These are phyloP conservation scores for Monosporozyma aerobia DNA, from an alignment of 805 yeast genomes.

Conservation along the genomic window DNA sequence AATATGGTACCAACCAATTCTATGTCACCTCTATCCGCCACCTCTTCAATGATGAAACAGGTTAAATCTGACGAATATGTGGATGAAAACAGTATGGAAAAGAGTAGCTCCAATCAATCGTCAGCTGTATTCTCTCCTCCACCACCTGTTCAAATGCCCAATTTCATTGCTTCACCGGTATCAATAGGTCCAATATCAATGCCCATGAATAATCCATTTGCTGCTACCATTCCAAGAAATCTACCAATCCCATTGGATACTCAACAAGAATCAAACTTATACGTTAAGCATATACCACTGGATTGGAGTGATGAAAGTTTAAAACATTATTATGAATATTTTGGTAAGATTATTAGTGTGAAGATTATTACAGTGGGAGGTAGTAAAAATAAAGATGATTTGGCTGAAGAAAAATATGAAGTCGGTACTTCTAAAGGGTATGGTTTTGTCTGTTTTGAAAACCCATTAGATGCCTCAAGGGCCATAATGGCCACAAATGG, in stretches of 20 bases:
- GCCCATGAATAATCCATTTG: background rate
- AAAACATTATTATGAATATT: constrained; percentile 33
- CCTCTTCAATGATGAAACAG: background rate
- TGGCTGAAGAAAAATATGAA: constrained; percentile 3
- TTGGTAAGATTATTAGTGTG: constrained; percentile 46
- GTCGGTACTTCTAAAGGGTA: constrained; percentile 50
- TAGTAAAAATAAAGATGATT: constrained; percentile 10
- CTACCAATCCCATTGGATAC: constrained; percentile 33
- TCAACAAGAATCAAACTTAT: constrained; percentile 63
- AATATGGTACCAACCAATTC: background rate
- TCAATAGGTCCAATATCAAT: background rate
- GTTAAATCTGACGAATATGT: background rate
- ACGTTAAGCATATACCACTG: constrained; percentile 55
- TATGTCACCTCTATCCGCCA: background rate
- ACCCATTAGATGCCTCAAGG: constrained; percentile 54
- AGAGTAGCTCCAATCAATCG: background rate
- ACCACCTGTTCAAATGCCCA: background rate
- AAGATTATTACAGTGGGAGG: constrained; percentile 43
- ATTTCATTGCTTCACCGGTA: background rate
- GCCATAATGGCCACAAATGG: constrained; percentile 50
- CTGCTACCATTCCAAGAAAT: constrained; percentile 3
- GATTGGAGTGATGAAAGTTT: constrained; percentile 48
- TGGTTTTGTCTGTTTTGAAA: constrained; percentile 71
- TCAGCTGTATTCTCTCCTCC: background rate
- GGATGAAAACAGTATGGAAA: background rate